A percentile compares a stretch with the other conserved stretches of the same genome.
Conservation (phyloP, 208 protist species). For the Acanthamoeba culbertsoni region DNA sequence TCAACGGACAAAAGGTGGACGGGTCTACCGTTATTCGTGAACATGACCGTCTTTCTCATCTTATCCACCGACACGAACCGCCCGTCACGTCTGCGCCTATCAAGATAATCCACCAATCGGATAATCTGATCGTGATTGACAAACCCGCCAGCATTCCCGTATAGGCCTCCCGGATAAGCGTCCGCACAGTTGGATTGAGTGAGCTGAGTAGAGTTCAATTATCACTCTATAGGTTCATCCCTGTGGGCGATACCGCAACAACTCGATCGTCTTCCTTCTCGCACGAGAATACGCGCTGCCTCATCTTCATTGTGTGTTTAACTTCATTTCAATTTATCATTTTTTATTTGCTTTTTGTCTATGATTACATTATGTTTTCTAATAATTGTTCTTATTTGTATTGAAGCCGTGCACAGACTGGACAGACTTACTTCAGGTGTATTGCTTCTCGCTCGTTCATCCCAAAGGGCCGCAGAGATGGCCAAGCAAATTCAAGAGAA, state of each 20-base stretch:
- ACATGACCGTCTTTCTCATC: constrained; percentile 87
- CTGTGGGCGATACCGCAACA: constrained; percentile 91
- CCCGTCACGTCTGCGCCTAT: constrained; percentile 82
- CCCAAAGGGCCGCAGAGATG: constrained; percentile 14
- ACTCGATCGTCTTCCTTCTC: constrained; percentile 90
- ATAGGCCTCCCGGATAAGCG: constrained; percentile 73
- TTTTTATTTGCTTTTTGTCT: neutral
- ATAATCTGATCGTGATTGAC: constrained; percentile 77
- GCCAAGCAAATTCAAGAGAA: constrained; percentile 35
- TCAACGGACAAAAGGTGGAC: neutral
- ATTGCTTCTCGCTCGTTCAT: constrained; percentile 69
- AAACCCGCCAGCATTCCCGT: constrained; percentile 79
- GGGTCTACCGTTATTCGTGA: constrained; percentile 45
- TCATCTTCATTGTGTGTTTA: constrained; percentile 58
- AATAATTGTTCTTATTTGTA: neutral
- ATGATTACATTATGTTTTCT: neutral
- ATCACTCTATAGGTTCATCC: constrained; percentile 84
- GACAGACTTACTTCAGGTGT: constrained; percentile 81
- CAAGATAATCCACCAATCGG: constrained; percentile 68
- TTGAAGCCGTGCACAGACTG: constrained; percentile 73
- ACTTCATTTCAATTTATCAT: neutral
- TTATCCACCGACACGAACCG: constrained; percentile 91
- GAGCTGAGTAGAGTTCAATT: neutral
- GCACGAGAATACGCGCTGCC: constrained; percentile 75
- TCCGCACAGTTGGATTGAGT: neutral